Evolutionary conservation across 2,329 filamentous ascomycete genomes (phyloP), one percentile per base, ranked within the genome.

Genomic region (Monilinia polystroma): DNA sequence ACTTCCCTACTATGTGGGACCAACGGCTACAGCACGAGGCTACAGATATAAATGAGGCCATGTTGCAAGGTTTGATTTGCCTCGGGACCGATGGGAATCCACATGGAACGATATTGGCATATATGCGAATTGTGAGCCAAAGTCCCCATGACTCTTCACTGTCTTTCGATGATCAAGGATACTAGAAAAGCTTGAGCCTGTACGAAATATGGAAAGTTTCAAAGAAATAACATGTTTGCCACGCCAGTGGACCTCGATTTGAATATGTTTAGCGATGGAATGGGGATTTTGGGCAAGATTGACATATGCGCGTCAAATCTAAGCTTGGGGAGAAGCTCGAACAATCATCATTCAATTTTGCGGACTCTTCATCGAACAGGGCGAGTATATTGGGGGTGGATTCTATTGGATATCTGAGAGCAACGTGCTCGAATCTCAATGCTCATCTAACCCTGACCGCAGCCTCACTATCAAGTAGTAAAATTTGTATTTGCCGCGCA

Each of bases 291-390:
- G 58, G 32, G 20, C 45, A 51, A 60, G 45, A 60, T 60, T 60
- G 45, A 51, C 58, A 35, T 60, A 60, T 60, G 58, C 58, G 51
- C 58, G 58, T 60, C 58, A 60, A 60, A 60, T 60, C 58, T 51
- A 23, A 60, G 58, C 29, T 51, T 45, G 32, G 45, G 58, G 45
- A 51, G 32, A 60, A 60, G 57, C 57, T 59, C 43, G 18, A 60
- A 38, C 57, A 16, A 49, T 60, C 16, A 35, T 59, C 47, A 20
- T 23, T 38, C 8, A 7, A 51, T 23, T 3, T 14, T 29, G 56
- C 11, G 12, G n/a, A 45, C 6, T 45, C 16, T 29, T 23, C 20
- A 38, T 60, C n/a, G 8, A 10, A 23, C 51, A 49, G 45, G 58
- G 32, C 29, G 29, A 60, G n/a, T 32, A 38, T 38, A 26, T 59